A percentile compares a stretch with the other conserved stretches of the same genome.
These are phyloP conservation scores for Termitomyces sp. DNA, from an alignment of 768 basidiomycete genomes.

Conservation along the genomic window DNA sequence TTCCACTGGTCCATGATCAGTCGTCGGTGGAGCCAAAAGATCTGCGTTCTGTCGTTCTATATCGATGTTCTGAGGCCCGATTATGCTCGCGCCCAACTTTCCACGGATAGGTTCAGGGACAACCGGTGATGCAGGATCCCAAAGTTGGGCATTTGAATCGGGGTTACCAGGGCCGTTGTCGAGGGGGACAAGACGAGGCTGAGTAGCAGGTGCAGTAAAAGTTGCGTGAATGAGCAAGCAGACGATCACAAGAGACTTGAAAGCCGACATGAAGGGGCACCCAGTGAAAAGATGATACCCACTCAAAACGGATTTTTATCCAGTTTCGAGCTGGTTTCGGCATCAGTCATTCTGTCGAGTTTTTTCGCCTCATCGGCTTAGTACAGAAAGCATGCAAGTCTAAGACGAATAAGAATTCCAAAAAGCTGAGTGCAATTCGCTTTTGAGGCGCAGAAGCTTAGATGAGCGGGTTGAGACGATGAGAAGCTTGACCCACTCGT, in stretches of 20 bases:
- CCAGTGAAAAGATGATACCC: neutral
- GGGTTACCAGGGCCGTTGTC: neutral
- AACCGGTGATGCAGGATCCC: neutral
- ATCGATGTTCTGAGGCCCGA: conserved; percentile 54
- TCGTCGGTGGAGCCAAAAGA: conserved; percentile 52
- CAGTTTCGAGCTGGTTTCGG: neutral
- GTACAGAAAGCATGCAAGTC: neutral
- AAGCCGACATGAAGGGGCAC: conserved; percentile 2
- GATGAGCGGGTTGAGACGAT: no score
- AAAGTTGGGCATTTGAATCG: conserved; percentile 5
- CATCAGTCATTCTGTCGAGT: neutral
- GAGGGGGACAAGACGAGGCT: neutral
- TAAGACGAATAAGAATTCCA: neutral
- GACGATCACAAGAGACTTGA: neutral
- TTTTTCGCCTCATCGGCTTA: neutral
- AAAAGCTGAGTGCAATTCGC: neutral
- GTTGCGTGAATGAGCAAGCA: neutral
- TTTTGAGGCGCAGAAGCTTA: neutral
- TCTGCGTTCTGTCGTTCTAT: conserved; percentile 56
- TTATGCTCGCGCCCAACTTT: conserved; percentile 35
- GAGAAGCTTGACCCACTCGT: neutral
- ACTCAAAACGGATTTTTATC: neutral
- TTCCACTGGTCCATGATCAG: conserved; percentile 50
- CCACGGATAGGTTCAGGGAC: conserved; percentile 35
- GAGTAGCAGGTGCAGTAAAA: conserved; percentile 4